Percentiles rank a stretch among this genome's conserved stretches.
These are phyloP conservation scores for Chamaecyparis obtusa DNA, from an alignment of 75 land plant species.

Conservation along the genomic window DNA sequence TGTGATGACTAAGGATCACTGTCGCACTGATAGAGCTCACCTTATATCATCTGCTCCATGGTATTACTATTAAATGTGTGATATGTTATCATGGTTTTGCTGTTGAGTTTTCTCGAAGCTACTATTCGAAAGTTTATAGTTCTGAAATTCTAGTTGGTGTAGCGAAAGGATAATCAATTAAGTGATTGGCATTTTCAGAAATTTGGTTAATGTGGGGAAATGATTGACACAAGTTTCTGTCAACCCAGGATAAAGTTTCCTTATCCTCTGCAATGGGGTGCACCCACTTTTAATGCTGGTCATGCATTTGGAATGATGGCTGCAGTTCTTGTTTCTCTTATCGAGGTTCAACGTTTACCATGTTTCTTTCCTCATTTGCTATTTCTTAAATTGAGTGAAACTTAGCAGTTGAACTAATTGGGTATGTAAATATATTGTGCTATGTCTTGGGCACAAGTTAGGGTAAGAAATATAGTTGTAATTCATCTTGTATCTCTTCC, in stretches of 20 bases:
- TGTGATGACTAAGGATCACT: conserved; percentile 51
- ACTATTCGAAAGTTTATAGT: background rate
- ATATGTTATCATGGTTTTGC: background rate
- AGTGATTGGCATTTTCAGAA: background rate
- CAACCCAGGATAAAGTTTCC: conserved; percentile 75
- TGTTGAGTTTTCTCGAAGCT: background rate
- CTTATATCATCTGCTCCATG: conserved; percentile 83
- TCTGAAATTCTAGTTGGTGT: background rate
- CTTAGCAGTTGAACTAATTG: background rate
- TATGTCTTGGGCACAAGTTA: background rate
- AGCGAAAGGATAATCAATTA: background rate
- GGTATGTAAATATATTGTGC: background rate
- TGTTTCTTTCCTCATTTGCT: background rate
- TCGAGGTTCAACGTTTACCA: conserved; percentile 60
- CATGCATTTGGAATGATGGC: conserved; percentile 91
- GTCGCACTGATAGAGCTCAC: conserved; percentile 83
- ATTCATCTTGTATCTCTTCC: conserved; percentile 4
- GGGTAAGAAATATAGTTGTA: background rate
- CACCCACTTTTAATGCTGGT: conserved; percentile 89
- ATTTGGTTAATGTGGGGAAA: background rate
- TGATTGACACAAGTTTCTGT: background rate
- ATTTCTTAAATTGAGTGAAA: background rate
- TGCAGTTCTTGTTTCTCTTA: conserved; percentile 74
- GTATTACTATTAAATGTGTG: background rate
- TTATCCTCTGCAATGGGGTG: conserved; percentile 96